Percentiles rank a stretch among this genome's conserved stretches.
These are phyloP conservation scores for Cicer cuneatum DNA, from an alignment of 306 rosid species.

Conservation along the genomic window DNA sequence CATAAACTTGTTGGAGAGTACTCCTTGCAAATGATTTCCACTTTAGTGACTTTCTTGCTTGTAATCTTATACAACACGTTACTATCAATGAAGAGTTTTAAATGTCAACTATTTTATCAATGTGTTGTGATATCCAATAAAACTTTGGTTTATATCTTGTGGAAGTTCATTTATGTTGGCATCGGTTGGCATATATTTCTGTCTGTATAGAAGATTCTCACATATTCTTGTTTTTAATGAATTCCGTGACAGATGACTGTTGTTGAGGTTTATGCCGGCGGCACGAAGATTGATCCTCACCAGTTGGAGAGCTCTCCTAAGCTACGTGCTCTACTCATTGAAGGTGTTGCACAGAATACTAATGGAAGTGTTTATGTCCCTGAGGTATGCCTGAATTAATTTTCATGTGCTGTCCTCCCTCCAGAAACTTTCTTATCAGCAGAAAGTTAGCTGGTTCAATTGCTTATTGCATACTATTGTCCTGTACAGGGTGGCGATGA, in stretches of 20 bases:
- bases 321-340: constrained; percentile 63
- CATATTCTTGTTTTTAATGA: constrained; percentile 9
- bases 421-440: not conserved
- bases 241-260: constrained; percentile 74
- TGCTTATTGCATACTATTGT: constrained; percentile 22
- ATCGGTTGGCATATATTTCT: constrained; percentile 13
- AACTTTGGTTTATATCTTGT: constrained; percentile 12
- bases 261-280: constrained; percentile 79
- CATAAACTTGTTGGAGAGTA: constrained; percentile 4
- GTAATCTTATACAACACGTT: constrained; percentile 19
- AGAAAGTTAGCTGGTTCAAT: constrained; percentile 2
- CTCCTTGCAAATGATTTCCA: constrained; percentile 21
- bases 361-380: constrained; percentile 73
- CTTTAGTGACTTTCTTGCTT: constrained; percentile 1
- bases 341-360: constrained; percentile 85
- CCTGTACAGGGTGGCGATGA: constrained; percentile 61
- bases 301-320: constrained; percentile 61
- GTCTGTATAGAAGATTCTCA: constrained; percentile 8
- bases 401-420: not conserved
- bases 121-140: constrained; percentile 25
- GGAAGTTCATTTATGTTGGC: constrained; percentile 26
- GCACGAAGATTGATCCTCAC: constrained; percentile 64
- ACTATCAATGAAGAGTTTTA: constrained; percentile 27
- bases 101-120: constrained; percentile 6
- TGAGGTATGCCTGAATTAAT: constrained; percentile 64